These are phyloP conservation scores for Penicillium soppii DNA, from an alignment of 495 filamentous ascomycete species.

Conservation along the genomic window DNA sequence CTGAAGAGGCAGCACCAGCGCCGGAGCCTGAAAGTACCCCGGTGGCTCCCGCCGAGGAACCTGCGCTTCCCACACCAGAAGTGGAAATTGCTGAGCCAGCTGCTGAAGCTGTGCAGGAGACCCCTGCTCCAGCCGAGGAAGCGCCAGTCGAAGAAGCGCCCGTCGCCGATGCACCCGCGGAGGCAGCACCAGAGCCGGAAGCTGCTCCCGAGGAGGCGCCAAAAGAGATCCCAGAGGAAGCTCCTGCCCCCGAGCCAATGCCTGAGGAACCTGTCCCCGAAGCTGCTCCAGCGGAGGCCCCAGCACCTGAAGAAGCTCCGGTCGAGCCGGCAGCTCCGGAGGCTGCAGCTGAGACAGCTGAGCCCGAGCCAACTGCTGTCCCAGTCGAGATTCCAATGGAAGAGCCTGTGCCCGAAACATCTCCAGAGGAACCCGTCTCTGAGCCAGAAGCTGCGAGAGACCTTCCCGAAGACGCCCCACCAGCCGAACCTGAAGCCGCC, in stretches of 20 bases:
- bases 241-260: conserved; percentile 3
- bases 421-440: conserved; percentile 4
- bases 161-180: conserved; percentile 3
- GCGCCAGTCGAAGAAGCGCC: conserved; percentile 10
- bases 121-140: conserved; percentile 10
- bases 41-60: not conserved
- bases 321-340: conserved; percentile 5
- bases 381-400: conserved; percentile 3
- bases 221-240: conserved; percentile 1
- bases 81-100: conserved; percentile 4
- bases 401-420: conserved; percentile 5
- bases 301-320: not conserved
- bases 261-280: conserved; percentile 15
- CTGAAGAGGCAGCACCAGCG: conserved; percentile 7
- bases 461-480: conserved; percentile 14
- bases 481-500: conserved; percentile 4
- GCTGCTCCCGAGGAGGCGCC: conserved; percentile 11
- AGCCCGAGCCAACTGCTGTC: not conserved
- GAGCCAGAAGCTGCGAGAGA: conserved; percentile 13
- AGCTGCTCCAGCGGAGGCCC: conserved; percentile 1
- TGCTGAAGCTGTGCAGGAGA: conserved; percentile 2
- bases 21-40: not conserved
- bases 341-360: not conserved
- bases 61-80: too few species aligned
- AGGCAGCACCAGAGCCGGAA: conserved; percentile 10